These are phyloP conservation scores for Aureobasidium subglaciale DNA, from an alignment of 2,329 filamentous ascomycete genomes.

Conservation along the genomic window DNA sequence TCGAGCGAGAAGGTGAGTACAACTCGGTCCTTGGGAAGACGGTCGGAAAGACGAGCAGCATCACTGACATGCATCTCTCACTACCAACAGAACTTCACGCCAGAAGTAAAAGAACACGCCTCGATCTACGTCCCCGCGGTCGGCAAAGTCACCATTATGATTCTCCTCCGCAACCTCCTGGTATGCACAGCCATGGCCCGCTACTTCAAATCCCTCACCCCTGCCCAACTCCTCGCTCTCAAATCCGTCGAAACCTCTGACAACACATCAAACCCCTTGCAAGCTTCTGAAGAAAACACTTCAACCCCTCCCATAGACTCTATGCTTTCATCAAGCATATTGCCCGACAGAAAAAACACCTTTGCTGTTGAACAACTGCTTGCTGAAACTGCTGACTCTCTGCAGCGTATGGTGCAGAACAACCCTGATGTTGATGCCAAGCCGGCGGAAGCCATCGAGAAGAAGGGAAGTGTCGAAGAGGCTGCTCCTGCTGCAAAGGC, in stretches of 20 bases:
- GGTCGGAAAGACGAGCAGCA: neutral
- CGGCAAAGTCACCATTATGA: conserved; percentile 93
- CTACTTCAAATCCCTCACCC: neutral
- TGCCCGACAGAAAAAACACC: neutral
- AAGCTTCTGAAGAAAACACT: conserved; percentile 6
- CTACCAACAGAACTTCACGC: conserved; percentile 65
- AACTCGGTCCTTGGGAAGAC: neutral
- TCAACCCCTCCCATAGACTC: conserved; percentile 5
- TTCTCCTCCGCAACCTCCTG: conserved; percentile 80
- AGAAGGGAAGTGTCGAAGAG: conserved; percentile 19
- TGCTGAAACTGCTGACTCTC: conserved; percentile 20
- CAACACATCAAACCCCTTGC: neutral
- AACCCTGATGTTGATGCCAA: conserved; percentile 29
- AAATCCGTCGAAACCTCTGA: neutral
- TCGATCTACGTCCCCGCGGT: conserved; percentile 96
- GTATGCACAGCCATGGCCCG: conserved; percentile 45
- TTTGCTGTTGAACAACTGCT: neutral
- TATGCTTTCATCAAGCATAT: conserved; percentile 12
- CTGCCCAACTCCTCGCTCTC: neutral
- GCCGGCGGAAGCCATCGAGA: conserved; percentile 19
- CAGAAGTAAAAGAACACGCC: conserved; percentile 87
- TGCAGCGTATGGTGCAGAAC: conserved; percentile 40
- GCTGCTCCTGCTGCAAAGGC: neutral
- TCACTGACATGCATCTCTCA: neutral
- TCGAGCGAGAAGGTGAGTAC: conserved; percentile 72